Base-by-base conservation (phyloP, 2,329 filamentous ascomycete genomes). In the Endothia cerciana region DNA sequence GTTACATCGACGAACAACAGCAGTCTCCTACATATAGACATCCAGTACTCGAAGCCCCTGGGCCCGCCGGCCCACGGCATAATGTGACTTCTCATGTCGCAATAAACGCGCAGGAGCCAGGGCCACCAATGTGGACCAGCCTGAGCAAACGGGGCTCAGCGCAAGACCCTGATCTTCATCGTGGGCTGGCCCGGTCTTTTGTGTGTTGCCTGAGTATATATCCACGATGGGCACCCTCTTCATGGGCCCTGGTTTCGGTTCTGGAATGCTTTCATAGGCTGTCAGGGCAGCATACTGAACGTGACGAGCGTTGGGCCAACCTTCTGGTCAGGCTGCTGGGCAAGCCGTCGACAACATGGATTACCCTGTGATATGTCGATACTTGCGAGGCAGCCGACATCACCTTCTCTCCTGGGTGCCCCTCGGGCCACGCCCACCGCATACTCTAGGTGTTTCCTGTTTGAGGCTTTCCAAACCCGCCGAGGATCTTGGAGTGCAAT, bases 11-110 rank as follows among this genome's bases (percentile, higher is more conserved):
- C 13, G 17, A 30, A 30, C 13, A 49, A 11, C 13, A 28, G 8
- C 22, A 22, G 15, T 13, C 40, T 38, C 22, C 2, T 25, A 15
- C 25, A 60, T 30, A 47, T 33, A 45, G 40, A n/a, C 22, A 30
- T 30, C 47, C 47, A 40, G 60, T 2, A 11, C 55, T 22, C 5
- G 40, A 28, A 41, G 15, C n/a, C 15, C 28, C 30, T 19, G 49
- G 59, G n/a, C 45, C 60, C 36, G 60, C 47, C 40, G 28, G 45
- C 22, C 33, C 43, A 11, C 33, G 43, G 33, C 36, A 47, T 59
- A 65, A 65, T 62, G 65, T 62, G 59, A 65, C 45, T 25, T 38
- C 58, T 67, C 59, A 51, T 22, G 22, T 62, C 15, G 28, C 22
- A 25, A 56, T 13, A n/a, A 41, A 38, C n/a, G 45, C 36, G 33